Conservation (phyloP, 352 stramenopile species). For the Phytopythium boreale region DNA sequence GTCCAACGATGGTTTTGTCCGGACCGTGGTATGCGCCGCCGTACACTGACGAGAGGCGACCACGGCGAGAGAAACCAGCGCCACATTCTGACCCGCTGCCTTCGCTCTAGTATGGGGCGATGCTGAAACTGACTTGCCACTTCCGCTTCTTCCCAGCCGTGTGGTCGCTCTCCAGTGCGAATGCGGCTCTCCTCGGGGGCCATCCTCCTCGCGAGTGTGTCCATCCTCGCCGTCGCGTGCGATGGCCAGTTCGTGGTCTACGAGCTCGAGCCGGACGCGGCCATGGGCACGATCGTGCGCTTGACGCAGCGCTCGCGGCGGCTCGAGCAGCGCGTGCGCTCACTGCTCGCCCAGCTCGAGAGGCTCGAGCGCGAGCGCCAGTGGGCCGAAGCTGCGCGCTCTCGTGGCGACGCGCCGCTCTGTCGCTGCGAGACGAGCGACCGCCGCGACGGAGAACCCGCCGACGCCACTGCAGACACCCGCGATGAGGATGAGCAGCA, state of each 20-base stretch:
- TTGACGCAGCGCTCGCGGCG: background rate
- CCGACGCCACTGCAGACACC: background rate
- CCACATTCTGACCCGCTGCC: background rate
- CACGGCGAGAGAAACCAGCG: background rate
- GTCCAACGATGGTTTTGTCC: background rate
- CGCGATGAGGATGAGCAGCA: background rate
- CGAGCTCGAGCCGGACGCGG: background rate
- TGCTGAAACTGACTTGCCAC: background rate
- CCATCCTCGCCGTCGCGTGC: background rate
- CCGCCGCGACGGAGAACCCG: background rate
- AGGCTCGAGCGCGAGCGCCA: background rate
- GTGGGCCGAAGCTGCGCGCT: background rate
- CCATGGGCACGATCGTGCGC: background rate
- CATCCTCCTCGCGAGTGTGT: background rate
- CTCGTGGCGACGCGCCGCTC: background rate
- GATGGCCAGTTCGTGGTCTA: background rate
- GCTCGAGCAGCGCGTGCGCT: background rate
- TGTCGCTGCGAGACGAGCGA: background rate
- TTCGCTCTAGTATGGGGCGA: too few species aligned
- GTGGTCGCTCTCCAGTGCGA: background rate
- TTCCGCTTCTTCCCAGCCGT: background rate
- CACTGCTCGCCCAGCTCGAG: background rate
- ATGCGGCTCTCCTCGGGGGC: background rate
- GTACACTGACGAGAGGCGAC: background rate
- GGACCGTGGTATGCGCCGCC: background rate